Percentiles rank a stretch among this genome's conserved stretches.
Evolutionary conservation across 208 protist species (phyloP).

Genomic region (Acanthamoeba castellanii): DNA sequence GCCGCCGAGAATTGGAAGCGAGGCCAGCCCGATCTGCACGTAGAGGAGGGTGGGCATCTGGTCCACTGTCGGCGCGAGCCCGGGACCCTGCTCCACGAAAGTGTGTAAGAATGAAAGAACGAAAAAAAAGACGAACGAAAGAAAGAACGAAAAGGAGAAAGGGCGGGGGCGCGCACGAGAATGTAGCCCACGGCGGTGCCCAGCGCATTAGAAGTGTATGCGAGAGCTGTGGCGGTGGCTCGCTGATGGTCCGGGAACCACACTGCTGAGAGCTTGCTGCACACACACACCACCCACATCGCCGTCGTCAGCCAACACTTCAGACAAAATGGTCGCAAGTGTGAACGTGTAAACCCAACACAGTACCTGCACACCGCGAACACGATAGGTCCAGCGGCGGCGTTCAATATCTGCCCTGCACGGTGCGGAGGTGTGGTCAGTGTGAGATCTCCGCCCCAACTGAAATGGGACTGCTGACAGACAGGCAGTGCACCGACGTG

Average conservation of each 20-base stretch:
- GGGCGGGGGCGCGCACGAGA: not conserved
- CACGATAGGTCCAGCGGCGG: conserved; percentile 24
- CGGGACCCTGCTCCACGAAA: not conserved
- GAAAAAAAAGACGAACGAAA: not conserved
- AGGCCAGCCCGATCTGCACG: conserved; percentile 10
- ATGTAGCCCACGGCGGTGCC: not conserved
- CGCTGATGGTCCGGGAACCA: conserved; percentile 45
- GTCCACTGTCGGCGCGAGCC: not conserved
- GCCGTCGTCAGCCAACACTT: not conserved
- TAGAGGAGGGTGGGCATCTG: conserved; percentile 39
- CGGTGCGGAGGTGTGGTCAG: not conserved
- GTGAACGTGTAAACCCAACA: not conserved
- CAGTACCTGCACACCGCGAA: conserved; percentile 19
- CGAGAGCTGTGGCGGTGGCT: conserved; percentile 10
- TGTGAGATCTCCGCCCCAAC: not conserved
- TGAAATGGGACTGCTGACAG: not conserved
- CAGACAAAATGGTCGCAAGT: not conserved
- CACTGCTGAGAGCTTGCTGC: conserved; percentile 41
- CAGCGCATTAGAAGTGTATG: conserved; percentile 17
- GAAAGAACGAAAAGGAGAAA: not conserved
- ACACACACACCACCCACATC: not conserved
- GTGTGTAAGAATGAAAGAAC: not conserved
- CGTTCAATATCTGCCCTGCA: conserved; percentile 33
- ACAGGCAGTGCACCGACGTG: not conserved
- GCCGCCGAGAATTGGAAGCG: conserved; percentile 30